phyloP scores from a whole-genome alignment of 1,139 yeast species.

The Diutina sp. region DNA sequence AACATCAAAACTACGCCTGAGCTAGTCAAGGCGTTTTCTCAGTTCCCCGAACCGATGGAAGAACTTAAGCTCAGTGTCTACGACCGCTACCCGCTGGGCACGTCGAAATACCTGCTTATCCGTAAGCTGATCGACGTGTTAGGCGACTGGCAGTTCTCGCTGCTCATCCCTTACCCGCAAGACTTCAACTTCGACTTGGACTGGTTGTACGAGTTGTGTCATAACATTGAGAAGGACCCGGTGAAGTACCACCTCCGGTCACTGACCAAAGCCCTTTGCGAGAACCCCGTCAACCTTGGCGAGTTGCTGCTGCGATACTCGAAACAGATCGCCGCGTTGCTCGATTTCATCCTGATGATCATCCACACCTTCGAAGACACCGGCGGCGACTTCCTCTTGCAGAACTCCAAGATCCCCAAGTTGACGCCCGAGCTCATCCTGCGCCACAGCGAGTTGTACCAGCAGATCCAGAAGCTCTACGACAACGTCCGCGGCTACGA shows the following conservation, averaged over 20 bases:
- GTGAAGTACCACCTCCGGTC: slow-evolving; percentile 37
- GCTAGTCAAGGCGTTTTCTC: slow-evolving; percentile 17
- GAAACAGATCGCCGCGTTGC: slow-evolving; percentile 12
- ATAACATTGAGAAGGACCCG: slow-evolving; percentile 35
- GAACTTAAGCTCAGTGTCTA: slow-evolving; percentile 29
- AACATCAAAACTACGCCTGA: slow-evolving; percentile 20
- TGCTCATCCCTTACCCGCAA: slow-evolving; percentile 13
- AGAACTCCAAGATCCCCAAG: slow-evolving; percentile 32
- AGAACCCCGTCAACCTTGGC: slow-evolving; percentile 21
- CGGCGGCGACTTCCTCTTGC: slow-evolving; percentile 24
- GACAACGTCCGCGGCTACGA: slow-evolving; percentile 19
- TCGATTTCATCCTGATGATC: slow-evolving; percentile 18
- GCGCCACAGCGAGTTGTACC: slow-evolving; percentile 12
- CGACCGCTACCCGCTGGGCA: slow-evolving; percentile 41
- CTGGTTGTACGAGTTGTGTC: slow-evolving; percentile 30
- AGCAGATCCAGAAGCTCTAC: slow-evolving; percentile 12
- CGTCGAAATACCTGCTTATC: slow-evolving; percentile 34
- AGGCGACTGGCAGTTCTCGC: slow-evolving; percentile 17
- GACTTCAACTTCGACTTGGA: slow-evolving; percentile 14
- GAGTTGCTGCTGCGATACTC: slow-evolving; percentile 19
- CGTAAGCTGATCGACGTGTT: slow-evolving; percentile 26
- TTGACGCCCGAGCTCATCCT: slow-evolving; percentile 15
- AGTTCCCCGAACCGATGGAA: slow-evolving; percentile 29
- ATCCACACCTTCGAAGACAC: slow-evolving; percentile 20
- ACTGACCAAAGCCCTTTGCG: slow-evolving; percentile 22